Conservation (phyloP, 2,329 filamentous ascomycete species). For the Biscogniauxia mediterranea region DNA sequence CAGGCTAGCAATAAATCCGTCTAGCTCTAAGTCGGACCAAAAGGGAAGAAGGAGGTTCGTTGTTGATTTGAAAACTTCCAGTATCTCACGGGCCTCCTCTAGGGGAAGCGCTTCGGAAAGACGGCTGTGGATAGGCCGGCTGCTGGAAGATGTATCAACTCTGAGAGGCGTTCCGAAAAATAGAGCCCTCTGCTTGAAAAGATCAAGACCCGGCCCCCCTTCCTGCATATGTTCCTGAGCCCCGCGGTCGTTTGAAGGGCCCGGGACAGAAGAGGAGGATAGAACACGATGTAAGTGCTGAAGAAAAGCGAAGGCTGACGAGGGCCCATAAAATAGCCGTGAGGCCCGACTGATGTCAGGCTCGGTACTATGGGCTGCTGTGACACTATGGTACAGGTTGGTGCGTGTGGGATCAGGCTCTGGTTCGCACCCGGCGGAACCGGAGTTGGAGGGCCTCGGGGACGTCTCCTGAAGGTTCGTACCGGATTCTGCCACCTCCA, state of each 20-base stretch:
- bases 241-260: neutral
- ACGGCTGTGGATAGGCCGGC: neutral
- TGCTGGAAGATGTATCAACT: conserved; percentile 2
- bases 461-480: neutral
- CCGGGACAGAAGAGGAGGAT: neutral
- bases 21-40: conserved; percentile 4
- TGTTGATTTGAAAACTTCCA: conserved; percentile 7
- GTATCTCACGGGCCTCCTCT: conserved; percentile 3
- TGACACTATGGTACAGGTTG: conserved; percentile 9
- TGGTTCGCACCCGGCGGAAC: neutral
- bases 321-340: conserved; percentile 11
- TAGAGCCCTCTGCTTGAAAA: conserved; percentile 8
- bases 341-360: conserved; percentile 8
- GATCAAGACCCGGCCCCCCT: conserved; percentile 7
- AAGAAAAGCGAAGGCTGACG: conserved; percentile 10
- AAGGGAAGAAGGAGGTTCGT: conserved; percentile 6
- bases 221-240: conserved; percentile 4
- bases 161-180: conserved; percentile 12
- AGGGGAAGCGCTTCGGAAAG: conserved; percentile 7
- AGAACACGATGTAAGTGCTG: conserved; percentile 10
- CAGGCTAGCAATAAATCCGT: conserved; percentile 2
- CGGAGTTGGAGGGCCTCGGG: neutral
- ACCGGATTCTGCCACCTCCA: neutral
- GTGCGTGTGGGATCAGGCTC: conserved; percentile 1
- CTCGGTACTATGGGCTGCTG: conserved; percentile 6